Evolutionary conservation across 352 stramenopile species (phyloP).

Genomic region (Pythium insidiosum): DNA sequence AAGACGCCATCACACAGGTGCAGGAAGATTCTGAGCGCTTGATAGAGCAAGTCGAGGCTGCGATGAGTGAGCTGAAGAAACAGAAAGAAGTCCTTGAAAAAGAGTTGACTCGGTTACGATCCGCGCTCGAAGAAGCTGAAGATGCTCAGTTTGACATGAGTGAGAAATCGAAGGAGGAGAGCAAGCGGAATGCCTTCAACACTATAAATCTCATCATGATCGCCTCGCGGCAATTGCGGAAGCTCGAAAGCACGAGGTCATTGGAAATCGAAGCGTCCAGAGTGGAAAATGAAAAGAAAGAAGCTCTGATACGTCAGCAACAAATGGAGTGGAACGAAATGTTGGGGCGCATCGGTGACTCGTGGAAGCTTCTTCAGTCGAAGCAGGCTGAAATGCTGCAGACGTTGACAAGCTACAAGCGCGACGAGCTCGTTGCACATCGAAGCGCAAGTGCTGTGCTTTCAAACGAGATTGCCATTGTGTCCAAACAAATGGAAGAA

Average conservation of each 20-base stretch:
- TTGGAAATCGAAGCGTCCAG: conserved; percentile 11
- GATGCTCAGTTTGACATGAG: conserved; percentile 62
- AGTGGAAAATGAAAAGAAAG: conserved; percentile 10
- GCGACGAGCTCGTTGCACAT: conserved; percentile 67
- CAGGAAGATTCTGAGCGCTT: conserved; percentile 75
- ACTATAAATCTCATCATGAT: conserved; percentile 39
- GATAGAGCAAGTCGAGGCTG: conserved; percentile 66
- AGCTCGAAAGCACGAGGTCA: conserved; percentile 10
- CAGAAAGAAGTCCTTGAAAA: conserved; percentile 65
- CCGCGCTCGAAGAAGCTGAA: conserved; percentile 59
- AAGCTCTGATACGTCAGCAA: conserved; percentile 22
- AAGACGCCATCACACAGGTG: conserved; percentile 66
- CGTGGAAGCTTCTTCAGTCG: conserved; percentile 24
- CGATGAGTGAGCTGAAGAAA: conserved; percentile 60
- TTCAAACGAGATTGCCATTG: conserved; percentile 65
- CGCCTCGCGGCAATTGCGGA: conserved; percentile 20
- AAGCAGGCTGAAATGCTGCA: conserved; percentile 55
- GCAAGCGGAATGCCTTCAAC: conserved; percentile 49
- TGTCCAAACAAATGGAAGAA: conserved; percentile 70
- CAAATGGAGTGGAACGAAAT: conserved; percentile 24
- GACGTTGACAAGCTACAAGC: conserved; percentile 76
- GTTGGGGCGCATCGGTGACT: conserved; percentile 16
- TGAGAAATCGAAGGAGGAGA: conserved; percentile 44
- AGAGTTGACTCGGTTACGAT: conserved; percentile 39
- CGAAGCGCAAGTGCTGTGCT: conserved; percentile 62